Evolutionary conservation across 768 basidiomycete genomes (phyloP).

Genomic region (Rhodotorula taiwanensis): DNA sequence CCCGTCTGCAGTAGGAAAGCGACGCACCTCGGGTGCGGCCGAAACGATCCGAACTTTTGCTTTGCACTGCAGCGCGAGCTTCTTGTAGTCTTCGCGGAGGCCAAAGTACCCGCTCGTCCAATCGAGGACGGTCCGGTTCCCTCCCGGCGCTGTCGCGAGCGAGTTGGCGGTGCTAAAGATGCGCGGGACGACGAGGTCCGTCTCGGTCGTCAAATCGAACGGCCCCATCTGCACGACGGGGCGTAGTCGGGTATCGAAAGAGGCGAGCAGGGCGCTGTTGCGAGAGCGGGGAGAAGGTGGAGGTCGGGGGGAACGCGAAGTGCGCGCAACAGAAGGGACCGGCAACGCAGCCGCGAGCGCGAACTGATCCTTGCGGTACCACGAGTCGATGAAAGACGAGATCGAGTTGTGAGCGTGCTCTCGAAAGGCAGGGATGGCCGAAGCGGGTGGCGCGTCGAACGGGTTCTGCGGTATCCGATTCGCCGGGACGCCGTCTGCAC

Average conservation of each 20-base stretch:
- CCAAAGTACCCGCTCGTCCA: conserved; percentile 96
- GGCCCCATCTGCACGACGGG: conserved; percentile 40
- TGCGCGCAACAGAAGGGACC: not conserved
- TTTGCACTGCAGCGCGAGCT: conserved; percentile 56
- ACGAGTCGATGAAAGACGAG: not conserved
- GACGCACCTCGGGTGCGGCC: conserved; percentile 71
- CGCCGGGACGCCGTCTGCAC: not conserved
- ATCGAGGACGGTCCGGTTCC: conserved; percentile 50
- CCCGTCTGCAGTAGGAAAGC: not conserved
- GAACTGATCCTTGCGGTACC: not conserved
- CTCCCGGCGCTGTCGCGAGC: conserved; percentile 37
- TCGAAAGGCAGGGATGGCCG: not conserved
- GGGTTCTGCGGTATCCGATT: conserved; percentile 7
- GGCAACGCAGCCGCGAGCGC: conserved; percentile 3
- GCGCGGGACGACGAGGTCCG: conserved; percentile 40
- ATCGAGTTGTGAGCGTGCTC: not conserved
- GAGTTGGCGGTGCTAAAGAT: conserved; percentile 43
- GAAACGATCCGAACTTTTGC: conserved; percentile 63
- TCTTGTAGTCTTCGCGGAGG: conserved; percentile 70
- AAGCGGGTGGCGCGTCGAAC: not conserved
- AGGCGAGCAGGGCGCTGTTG: conserved; percentile 52
- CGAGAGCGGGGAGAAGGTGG: not conserved
- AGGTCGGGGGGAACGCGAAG: not conserved
- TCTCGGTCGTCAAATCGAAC: conserved; percentile 37
- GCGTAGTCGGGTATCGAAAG: conserved; percentile 51